Evolutionary conservation across 2,329 filamentous ascomycete species (phyloP).

Genomic region (Macrophomina pseudophaseolina): DNA sequence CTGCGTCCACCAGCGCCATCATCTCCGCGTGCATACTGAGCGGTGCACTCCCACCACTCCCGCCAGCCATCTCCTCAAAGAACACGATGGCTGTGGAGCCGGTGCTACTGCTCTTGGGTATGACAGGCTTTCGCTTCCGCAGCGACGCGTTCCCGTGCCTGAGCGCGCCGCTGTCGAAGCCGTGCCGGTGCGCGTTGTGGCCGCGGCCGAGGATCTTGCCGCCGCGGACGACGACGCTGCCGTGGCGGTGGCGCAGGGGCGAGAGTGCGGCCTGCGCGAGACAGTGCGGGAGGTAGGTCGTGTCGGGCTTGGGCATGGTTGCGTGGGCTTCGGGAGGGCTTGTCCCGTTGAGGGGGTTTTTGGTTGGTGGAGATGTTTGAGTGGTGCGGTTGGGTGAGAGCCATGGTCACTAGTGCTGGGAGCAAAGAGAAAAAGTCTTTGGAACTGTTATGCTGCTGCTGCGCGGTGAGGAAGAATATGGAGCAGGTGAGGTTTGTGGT

Average conservation of each 20-base stretch:
- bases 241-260: conserved; percentile 55
- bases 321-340: background rate
- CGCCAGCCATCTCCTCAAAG: conserved; percentile 39
- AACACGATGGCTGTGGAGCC: conserved; percentile 32
- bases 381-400: no score
- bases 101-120: conserved; percentile 34
- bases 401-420: no score
- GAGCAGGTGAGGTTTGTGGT: no score
- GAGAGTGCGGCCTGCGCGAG: conserved; percentile 58
- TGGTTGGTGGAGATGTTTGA: background rate
- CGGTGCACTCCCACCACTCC: conserved; percentile 40
- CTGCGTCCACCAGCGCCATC: conserved; percentile 60
- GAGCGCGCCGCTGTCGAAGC: conserved; percentile 56
- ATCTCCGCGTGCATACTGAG: conserved; percentile 62
- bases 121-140: conserved; percentile 40
- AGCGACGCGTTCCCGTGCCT: conserved; percentile 50
- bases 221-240: conserved; percentile 57
- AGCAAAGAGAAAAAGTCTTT: no score
- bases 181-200: conserved; percentile 57
- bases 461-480: no score
- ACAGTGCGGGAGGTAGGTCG: conserved; percentile 57
- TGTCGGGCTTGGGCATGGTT: conserved; percentile 51
- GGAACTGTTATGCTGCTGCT: background rate
- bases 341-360: background rate
- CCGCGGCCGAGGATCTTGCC: conserved; percentile 60